A percentile compares a stretch with the other conserved stretches of the same genome.
These are phyloP conservation scores for Diaporthe aspalathi DNA, from an alignment of 2,329 filamentous ascomycete species.

Conservation along the genomic window DNA sequence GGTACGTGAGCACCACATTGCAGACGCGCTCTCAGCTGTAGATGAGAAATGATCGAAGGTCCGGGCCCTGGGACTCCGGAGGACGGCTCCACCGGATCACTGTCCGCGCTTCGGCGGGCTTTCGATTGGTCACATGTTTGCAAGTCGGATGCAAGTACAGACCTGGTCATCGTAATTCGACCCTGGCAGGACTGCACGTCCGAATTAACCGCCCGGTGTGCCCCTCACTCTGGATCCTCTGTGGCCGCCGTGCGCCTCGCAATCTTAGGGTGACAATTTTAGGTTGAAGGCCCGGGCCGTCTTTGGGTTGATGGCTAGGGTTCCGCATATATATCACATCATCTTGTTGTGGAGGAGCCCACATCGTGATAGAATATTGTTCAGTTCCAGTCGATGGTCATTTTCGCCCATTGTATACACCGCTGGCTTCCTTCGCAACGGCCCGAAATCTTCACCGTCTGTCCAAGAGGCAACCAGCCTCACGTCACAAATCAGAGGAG, in stretches of 20 bases:
- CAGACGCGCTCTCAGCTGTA: neutral
- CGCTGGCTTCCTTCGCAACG: too few relatives aligned
- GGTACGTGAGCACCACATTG: neutral
- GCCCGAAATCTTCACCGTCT: neutral
- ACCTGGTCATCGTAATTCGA: conserved; percentile 26
- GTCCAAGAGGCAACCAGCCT: too few relatives aligned
- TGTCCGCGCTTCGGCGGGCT: conserved; percentile 27
- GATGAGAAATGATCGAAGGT: neutral
- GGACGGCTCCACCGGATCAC: conserved; percentile 18
- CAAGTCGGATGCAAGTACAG: conserved; percentile 24
- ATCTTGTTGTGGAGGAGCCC: neutral
- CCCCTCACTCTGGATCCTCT: conserved; percentile 23
- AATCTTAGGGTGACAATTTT: conserved; percentile 7
- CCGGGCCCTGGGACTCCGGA: conserved; percentile 5
- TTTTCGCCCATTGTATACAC: neutral
- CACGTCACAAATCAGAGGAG: too few relatives aligned
- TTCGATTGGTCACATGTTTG: conserved; percentile 28
- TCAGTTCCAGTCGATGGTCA: too few relatives aligned
- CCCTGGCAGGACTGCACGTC: conserved; percentile 15
- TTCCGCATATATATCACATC: neutral
- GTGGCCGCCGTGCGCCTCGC: neutral
- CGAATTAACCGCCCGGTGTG: conserved; percentile 33
- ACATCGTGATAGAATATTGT: neutral
- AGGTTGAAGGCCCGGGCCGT: conserved; percentile 32
- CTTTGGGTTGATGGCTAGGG: neutral